Evolutionary conservation across 192 early-diverging fungal genomes (phyloP), one percentile per base, ranked within the genome.

Genomic region (Phlyctochytrium bullatum): DNA sequence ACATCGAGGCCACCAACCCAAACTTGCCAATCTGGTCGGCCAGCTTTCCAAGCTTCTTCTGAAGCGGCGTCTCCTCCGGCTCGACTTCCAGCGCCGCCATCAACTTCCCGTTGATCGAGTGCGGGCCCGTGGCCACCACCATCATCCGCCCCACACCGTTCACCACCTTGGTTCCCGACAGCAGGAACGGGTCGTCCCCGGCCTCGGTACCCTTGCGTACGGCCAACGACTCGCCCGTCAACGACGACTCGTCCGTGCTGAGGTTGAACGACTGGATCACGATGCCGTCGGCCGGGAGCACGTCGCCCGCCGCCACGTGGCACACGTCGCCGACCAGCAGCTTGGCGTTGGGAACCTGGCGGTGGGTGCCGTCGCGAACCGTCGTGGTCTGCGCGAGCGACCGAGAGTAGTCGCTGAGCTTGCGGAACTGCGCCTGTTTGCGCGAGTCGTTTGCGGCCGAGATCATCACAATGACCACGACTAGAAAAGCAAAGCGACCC

Each of bases 21-120:
- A 96, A 78, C 76, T 97, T 98, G 67, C 94, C 93, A 73, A 99
- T 99, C 47, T 85, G 76, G 64, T 94, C 92, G 6, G 97, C 96
- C 54, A 99, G 78, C 24, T 69, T 72, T 65, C 92, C 90, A 52
- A 99, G 86, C 71, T 98, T 98, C 57, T 76, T 71, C 75, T 99
- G 97, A 12, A 99, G 79, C 2, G 97, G 97, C 0, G 97, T 99
- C 27, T 87, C 88, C 66, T 95, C 90, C 34, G 73, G 68, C 65
- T 96, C 94, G 23, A 87, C 88, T 30, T 95, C 87, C 62, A 98
- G 72, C 0, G 92, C 88, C 80, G 96, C 88, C 84, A 99, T 76
- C 14, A 90, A 91, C 54, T 86, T 83, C 17, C 97, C 97, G 69
- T 95, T 85, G 73, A 93, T 88, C 24, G 94, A 96, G 73, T 94